Evolutionary conservation across 148 eudicot genomes (phyloP).

Genomic region (Cornus suecica): DNA sequence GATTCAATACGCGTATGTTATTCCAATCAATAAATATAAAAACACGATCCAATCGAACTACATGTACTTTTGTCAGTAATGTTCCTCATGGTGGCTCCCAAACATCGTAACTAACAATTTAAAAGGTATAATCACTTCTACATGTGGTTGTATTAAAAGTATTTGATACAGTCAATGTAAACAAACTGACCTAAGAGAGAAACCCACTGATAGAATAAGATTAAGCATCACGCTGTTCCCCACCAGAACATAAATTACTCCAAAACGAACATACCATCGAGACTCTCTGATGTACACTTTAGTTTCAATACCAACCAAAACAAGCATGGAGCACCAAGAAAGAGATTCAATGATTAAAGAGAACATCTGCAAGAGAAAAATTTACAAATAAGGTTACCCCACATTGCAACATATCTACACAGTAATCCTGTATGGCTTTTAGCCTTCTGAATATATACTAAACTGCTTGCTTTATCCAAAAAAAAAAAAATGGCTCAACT

Average conservation of each 20-base stretch:
- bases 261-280: conserved; percentile 67
- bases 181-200: conserved; percentile 41
- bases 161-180: neutral
- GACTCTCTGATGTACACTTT: conserved; percentile 50
- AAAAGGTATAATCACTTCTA: too few species aligned
- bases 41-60: neutral
- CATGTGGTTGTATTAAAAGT: neutral
- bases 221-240: conserved; percentile 51
- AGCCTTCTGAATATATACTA: too few species aligned
- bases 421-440: too few species aligned
- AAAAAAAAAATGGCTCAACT: too few species aligned
- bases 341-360: conserved; percentile 45
- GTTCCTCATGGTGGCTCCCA: too few species aligned
- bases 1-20: conserved; percentile 12
- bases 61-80: neutral
- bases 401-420: neutral
- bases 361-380: conserved; percentile 35
- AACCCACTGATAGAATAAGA: conserved; percentile 41
- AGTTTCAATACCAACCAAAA: conserved; percentile 52
- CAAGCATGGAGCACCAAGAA: conserved; percentile 51
- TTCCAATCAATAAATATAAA: neutral
- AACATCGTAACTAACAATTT: too few species aligned
- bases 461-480: too few species aligned
- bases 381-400: neutral
- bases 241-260: conserved; percentile 49